Evolutionary conservation across 495 filamentous ascomycete species (phyloP), one percentile per base, ranked within the genome.

Genomic region (Penicillium paxilli): DNA sequence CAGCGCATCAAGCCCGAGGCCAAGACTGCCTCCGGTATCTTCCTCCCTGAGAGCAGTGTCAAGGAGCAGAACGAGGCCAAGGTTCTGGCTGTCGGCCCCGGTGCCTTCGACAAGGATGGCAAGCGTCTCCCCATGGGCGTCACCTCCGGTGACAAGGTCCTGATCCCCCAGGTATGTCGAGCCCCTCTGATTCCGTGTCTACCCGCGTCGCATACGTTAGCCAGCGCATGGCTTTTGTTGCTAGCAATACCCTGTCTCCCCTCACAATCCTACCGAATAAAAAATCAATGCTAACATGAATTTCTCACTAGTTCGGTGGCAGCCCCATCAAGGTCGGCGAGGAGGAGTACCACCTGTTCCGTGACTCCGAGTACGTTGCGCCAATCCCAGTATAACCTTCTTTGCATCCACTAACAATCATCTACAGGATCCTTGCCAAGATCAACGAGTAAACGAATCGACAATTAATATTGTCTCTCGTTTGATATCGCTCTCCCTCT

Each of bases 61-160:
- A 97, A 99, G 84, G 94, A 99, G 72, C 83, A 97, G 73, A 96
- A 96, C 75, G 94, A 97, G 82, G 94, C 90, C 59, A 87, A 87
- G 73, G 94, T 99, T 55, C 80, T 99, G 52, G 95, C 94, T 57
- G 92, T 98, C 46, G 94, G 94, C 28, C 95, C 94, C 47, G 94
- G 94, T 62, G 83, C 75, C 10, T 57, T 95, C 46, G 89, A 92
- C 77, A 88, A 86, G 72, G 88, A 97, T 46, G 94, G 94, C 54
- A 87, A 93, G 80, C 83, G 90, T 54, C 72, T 96, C 54, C 78
- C 85, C 58, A 88, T 90, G 77, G 86, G 89, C 65, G 94, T 98
- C 59, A 53, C 73, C 62, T 69, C 83, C 28, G 94, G 94, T 55
- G 94, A 99, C 78, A 87, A 90, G 69, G 94, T 99, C 47, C 78